These are phyloP conservation scores for Lipomyces spencermartinsiae DNA, from an alignment of 805 yeast species.

Conservation along the genomic window DNA sequence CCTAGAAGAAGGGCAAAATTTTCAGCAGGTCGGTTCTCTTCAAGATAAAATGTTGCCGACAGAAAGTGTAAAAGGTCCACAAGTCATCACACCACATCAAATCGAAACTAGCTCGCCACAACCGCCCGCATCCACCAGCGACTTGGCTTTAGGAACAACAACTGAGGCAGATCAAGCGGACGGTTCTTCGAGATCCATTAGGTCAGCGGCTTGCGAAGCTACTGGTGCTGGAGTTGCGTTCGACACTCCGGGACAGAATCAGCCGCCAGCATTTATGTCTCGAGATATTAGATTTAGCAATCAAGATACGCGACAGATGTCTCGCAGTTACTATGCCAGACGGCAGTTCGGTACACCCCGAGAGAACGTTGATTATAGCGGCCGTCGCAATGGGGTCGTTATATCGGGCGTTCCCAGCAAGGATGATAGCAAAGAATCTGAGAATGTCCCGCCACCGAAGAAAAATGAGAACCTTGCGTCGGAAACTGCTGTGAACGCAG, in stretches of 20 bases:
- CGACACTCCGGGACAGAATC: neutral
- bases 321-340: neutral
- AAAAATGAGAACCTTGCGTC: neutral
- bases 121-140: neutral
- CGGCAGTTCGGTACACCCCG: neutral
- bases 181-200: neutral
- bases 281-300: neutral
- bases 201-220: neutral
- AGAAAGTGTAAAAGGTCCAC: neutral
- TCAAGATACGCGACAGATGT: neutral
- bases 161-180: neutral
- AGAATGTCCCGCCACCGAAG: neutral
- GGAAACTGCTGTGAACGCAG: neutral
- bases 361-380: neutral
- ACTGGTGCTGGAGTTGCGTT: neutral
- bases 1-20: neutral
- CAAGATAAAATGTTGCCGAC: neutral
- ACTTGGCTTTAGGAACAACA: neutral
- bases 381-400: neutral
- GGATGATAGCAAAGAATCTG: neutral
- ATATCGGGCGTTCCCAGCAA: neutral
- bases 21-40: neutral
- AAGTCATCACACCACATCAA: neutral
- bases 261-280: neutral
- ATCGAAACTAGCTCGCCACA: neutral